Conservation (phyloP, 371 early-diverging fungal species). For the Lichtheimia ramosa region DNA sequence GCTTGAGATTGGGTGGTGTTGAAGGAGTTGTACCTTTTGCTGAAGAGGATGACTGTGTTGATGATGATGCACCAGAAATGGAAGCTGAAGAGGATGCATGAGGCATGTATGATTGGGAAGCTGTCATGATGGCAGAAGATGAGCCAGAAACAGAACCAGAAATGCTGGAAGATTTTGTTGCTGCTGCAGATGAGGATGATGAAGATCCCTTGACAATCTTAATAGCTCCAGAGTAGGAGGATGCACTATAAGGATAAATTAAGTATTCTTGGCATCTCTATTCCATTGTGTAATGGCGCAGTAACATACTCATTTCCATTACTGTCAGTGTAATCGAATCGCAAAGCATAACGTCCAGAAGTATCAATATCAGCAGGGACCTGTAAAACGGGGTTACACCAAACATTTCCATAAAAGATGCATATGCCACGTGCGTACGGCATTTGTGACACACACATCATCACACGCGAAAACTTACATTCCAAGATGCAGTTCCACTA, state of each 20-base stretch:
- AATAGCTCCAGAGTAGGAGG: not conserved
- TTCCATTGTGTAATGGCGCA: not conserved
- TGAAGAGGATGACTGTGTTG: not conserved
- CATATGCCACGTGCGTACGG: not conserved
- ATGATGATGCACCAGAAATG: not conserved
- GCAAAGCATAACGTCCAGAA: not conserved
- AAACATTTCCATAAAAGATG: not conserved
- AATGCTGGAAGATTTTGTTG: not conserved
- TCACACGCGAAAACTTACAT: slow-evolving; percentile 8
- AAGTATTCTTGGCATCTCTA: not conserved
- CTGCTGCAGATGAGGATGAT: not conserved
- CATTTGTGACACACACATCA: not conserved
- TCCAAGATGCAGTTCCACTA: slow-evolving; percentile 5
- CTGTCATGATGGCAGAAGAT: not conserved
- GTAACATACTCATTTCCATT: not conserved
- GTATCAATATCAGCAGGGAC: not conserved
- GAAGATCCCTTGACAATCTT: not conserved
- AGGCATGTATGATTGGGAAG: not conserved
- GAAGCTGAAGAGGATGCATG: not conserved
- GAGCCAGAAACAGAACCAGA: not conserved
- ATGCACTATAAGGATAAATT: not conserved
- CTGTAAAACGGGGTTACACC: not conserved
- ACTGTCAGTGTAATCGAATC: not conserved
- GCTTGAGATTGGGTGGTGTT: not conserved
- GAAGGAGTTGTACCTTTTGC: not conserved